Percentiles rank a stretch among this genome's conserved stretches.
phyloP scores from a whole-genome alignment of 805 yeast species.

The Lachancea cidri region DNA sequence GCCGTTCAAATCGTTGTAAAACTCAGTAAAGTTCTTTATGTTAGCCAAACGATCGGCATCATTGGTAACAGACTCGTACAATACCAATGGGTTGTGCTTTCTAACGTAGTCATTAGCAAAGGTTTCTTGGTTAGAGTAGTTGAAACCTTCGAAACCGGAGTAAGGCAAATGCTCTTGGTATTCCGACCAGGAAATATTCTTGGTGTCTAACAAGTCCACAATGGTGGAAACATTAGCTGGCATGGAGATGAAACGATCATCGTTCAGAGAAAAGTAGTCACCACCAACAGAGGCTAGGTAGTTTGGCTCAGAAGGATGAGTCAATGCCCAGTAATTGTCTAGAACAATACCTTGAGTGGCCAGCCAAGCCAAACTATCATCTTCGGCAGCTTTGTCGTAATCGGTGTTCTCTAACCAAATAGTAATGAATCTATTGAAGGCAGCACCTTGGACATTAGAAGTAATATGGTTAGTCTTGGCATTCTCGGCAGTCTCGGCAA shows the following conservation, averaged over 20 bases:
- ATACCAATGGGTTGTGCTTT: slow-evolving; percentile 47
- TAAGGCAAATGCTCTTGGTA: slow-evolving; percentile 51
- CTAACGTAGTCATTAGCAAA: slow-evolving; percentile 45
- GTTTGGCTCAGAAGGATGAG: slow-evolving; percentile 53
- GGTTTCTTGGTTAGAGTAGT: slow-evolving; percentile 39
- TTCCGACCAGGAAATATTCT: slow-evolving; percentile 47
- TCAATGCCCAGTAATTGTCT: slow-evolving; percentile 47
- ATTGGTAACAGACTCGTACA: slow-evolving; percentile 37
- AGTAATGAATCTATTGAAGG: slow-evolving; percentile 37
- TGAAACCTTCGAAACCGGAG: slow-evolving; percentile 46
- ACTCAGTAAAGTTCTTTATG: slow-evolving; percentile 45
- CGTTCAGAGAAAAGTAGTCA: slow-evolving; percentile 44
- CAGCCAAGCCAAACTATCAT: slow-evolving; percentile 40
- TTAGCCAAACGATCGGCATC: slow-evolving; percentile 36
- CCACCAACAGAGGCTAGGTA: slow-evolving; percentile 47
- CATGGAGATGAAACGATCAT: slow-evolving; percentile 41
- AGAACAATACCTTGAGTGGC: slow-evolving; percentile 42
- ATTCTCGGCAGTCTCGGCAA: slow-evolving; percentile 33
- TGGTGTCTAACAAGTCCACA: slow-evolving; percentile 44
- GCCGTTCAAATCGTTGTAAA: slow-evolving; percentile 37
- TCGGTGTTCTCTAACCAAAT: slow-evolving; percentile 51
- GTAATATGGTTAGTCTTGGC: slow-evolving; percentile 31
- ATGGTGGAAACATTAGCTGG: slow-evolving; percentile 45
- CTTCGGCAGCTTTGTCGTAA: slow-evolving; percentile 45
- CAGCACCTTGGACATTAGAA: slow-evolving; percentile 36